Percentiles rank a stretch among this genome's conserved stretches.
Evolutionary conservation across 345 rosid species (phyloP).

Genomic region (Iberis pinnata): DNA sequence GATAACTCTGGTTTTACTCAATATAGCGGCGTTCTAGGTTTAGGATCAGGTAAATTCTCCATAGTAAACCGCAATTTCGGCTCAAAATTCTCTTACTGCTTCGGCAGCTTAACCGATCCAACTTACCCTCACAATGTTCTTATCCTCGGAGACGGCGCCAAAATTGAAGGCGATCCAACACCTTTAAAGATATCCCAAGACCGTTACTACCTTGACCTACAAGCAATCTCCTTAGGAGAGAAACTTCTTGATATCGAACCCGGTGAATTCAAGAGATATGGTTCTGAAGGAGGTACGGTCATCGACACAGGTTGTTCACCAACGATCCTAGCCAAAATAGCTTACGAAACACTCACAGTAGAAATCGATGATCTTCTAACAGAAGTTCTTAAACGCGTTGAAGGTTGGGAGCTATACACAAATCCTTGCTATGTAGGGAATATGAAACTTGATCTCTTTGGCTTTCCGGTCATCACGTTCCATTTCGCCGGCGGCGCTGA

Average conservation of each 20-base stretch:
- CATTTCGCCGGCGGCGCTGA: slow-evolving; percentile 49
- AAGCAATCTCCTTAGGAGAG: slow-evolving; percentile 26
- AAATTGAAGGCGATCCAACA: slow-evolving; percentile 20
- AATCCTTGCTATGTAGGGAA: slow-evolving; percentile 39
- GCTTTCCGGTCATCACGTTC: slow-evolving; percentile 43
- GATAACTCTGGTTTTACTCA: slow-evolving; percentile 22
- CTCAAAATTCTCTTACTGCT: slow-evolving; percentile 28
- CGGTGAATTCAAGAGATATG: slow-evolving; percentile 19
- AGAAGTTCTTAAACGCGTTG: slow-evolving; percentile 15
- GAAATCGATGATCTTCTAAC: slow-evolving; percentile 21
- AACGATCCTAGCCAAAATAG: slow-evolving; percentile 21
- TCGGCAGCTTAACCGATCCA: slow-evolving; percentile 16
- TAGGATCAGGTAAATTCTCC: slow-evolving; percentile 31
- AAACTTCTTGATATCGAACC: slow-evolving; percentile 25
- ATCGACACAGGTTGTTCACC: slow-evolving; percentile 28
- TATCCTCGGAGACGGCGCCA: slow-evolving; percentile 24
- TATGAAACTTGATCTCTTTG: slow-evolving; percentile 24
- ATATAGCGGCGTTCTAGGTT: slow-evolving; percentile 29
- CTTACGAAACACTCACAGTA: slow-evolving; percentile 22
- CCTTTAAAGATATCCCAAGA: slow-evolving; percentile 16
- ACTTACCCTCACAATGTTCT: slow-evolving; percentile 21
- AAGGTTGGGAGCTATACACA: slow-evolving; percentile 12
- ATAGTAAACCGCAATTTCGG: slow-evolving; percentile 20
- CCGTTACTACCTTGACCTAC: slow-evolving; percentile 32
- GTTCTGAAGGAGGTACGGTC: slow-evolving; percentile 23